phyloP scores from a whole-genome alignment of 805 yeast species.

The Sungouiozyma ichnusensis region DNA sequence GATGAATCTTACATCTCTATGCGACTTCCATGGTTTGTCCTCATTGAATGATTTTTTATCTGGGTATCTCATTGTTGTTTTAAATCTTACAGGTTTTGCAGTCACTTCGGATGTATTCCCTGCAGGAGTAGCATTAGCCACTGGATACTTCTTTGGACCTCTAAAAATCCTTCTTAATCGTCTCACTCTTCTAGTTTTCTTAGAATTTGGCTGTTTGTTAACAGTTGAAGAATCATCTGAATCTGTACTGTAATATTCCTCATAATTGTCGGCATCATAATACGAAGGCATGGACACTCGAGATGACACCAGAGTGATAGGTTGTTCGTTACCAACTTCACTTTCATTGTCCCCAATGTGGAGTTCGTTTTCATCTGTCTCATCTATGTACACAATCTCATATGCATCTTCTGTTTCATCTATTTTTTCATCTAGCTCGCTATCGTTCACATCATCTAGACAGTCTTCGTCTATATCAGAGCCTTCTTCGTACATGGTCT shows the following conservation, averaged over 20 bases:
- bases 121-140: background rate
- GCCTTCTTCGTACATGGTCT: background rate
- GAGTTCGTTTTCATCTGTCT: background rate
- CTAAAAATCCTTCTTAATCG: constrained; percentile 2
- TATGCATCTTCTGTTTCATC: background rate
- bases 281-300: background rate
- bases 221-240: background rate
- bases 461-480: background rate
- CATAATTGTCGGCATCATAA: background rate
- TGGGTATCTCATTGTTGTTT: constrained; percentile 21
- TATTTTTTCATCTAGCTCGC: background rate
- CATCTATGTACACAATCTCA: background rate
- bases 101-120: background rate
- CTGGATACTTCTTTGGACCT: background rate
- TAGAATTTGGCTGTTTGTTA: background rate
- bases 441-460: background rate
- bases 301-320: background rate
- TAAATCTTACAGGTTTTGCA: constrained; percentile 11
- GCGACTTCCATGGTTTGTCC: constrained; percentile 91
- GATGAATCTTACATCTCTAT: constrained; percentile 43
- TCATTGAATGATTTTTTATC: constrained; percentile 46
- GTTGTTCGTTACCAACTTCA: background rate
- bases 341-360: background rate
- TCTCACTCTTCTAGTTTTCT: constrained; percentile 1
- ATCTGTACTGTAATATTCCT: background rate